Evolutionary conservation across 352 stramenopile genomes (phyloP), one percentile per base, ranked within the genome.

Genomic region (Pythium biforme): DNA sequence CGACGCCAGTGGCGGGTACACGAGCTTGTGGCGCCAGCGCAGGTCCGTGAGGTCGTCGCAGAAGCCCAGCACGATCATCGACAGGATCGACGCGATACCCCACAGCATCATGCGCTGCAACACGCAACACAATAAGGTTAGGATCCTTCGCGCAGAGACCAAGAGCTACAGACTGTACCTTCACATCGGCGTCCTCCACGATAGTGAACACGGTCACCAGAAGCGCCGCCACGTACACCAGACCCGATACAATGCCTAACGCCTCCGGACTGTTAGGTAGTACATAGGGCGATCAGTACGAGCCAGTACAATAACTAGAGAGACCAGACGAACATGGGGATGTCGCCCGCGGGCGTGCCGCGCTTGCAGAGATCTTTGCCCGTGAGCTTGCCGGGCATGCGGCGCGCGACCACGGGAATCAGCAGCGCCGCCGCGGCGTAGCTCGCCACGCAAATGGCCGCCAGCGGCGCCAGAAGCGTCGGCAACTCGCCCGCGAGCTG

Each of bases 21-120:
- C 75, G 22, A 99, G 78, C 77, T 99, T 99, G 75, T 99, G 97
- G 47, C 95, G 80, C 86, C 86, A 95, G 34, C 83, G 85, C 47
- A 99, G 88, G 69, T 99, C 97, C 14, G 98, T 88, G 14, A 99
- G 83, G 74, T 99, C 97, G 75, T 99, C 97, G 0, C 73, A 87
- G 60, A 94, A 94, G 65, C 95, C 95, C 45, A 98, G 66, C 8
- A 98, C 64, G 55, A 97, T 95, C 84, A 98, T 97, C 47, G 97
- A 97, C 19, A 91, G 64, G 58, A 92, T 92, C 33, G 83, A 93
- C 17, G 77, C 72, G 39, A 92, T 89, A 27, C 86, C 86, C 83
- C 86, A 95, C 9, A 74, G 61, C 83, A 93, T 91, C 76, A 91
- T 91, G 5, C 79, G 73, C 72, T 88, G 12, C 34, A 54, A 43